A percentile compares a stretch with the other conserved stretches of the same genome.
These are phyloP conservation scores for Striga asiatica DNA, from an alignment of 257 asterid genomes.

Conservation along the genomic window DNA sequence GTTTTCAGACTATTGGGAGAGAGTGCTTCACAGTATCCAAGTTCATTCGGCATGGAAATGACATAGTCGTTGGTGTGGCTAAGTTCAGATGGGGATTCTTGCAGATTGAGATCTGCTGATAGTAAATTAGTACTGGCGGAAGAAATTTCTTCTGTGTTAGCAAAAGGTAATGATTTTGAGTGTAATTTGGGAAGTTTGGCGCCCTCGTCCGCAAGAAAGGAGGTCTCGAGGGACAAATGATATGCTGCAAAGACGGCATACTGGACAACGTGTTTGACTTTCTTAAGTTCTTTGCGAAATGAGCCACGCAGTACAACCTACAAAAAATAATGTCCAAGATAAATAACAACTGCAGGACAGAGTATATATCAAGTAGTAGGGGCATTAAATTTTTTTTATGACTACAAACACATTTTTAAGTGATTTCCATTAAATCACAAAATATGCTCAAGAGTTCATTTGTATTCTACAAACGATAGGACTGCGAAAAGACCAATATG, in stretches of 20 bases:
- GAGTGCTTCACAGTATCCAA: conserved; percentile 26
- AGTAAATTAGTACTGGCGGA: neutral
- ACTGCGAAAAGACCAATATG: neutral
- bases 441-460: neutral
- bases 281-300: conserved; percentile 61
- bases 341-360: too few relatives aligned
- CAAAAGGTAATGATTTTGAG: conserved; percentile 18
- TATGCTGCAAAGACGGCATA: conserved; percentile 94
- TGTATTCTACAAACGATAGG: neutral
- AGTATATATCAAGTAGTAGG: neutral
- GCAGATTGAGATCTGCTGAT: conserved; percentile 30
- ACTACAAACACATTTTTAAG: neutral
- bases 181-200: conserved; percentile 60
- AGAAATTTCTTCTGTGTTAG: neutral
- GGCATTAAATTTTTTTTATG: neutral
- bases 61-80: conserved; percentile 20
- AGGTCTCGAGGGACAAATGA: conserved; percentile 81
- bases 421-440: neutral
- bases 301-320: conserved; percentile 89
- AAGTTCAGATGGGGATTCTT: conserved; percentile 38
- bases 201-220: conserved; percentile 94
- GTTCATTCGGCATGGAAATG: conserved; percentile 26
- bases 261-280: conserved; percentile 64
- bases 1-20: conserved; percentile 9
- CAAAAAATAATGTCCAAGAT: neutral